Conservation (phyloP, 73 alveolate genomes). For the Paramecium tetraurelia region DNA sequence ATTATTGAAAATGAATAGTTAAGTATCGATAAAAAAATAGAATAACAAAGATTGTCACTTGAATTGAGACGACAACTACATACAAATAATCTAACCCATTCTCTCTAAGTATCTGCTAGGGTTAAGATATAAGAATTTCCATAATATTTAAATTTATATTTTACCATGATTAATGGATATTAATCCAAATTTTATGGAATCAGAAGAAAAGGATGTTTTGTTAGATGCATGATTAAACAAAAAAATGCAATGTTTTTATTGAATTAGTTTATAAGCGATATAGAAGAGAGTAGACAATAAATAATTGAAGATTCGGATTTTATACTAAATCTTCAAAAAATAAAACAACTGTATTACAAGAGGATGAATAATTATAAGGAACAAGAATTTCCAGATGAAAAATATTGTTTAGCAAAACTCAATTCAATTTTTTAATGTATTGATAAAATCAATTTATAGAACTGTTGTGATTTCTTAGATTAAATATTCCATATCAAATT, state of each 20-base stretch:
- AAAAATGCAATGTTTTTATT: neutral
- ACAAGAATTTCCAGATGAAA: neutral
- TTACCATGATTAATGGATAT: neutral
- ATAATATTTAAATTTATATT: neutral
- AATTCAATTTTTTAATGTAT: neutral
- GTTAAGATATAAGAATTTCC: neutral
- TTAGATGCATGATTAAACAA: neutral
- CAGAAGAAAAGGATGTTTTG: neutral
- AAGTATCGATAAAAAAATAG: neutral
- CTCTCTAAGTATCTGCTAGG: neutral
- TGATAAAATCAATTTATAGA: neutral
- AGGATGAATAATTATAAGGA: neutral
- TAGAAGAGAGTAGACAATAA: neutral
- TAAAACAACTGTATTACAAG: neutral
- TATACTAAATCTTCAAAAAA: neutral
- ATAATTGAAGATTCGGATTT: neutral
- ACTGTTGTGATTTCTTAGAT: neutral
- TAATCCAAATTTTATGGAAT: neutral
- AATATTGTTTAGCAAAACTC: neutral
- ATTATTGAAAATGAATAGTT: neutral
- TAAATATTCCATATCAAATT: neutral
- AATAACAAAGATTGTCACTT: neutral
- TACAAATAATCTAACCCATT: neutral
- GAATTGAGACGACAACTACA: neutral
- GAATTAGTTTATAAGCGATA: neutral